These are phyloP conservation scores for Decorospora gaudefroyi DNA, from an alignment of 2,329 filamentous ascomycete genomes.

Conservation along the genomic window DNA sequence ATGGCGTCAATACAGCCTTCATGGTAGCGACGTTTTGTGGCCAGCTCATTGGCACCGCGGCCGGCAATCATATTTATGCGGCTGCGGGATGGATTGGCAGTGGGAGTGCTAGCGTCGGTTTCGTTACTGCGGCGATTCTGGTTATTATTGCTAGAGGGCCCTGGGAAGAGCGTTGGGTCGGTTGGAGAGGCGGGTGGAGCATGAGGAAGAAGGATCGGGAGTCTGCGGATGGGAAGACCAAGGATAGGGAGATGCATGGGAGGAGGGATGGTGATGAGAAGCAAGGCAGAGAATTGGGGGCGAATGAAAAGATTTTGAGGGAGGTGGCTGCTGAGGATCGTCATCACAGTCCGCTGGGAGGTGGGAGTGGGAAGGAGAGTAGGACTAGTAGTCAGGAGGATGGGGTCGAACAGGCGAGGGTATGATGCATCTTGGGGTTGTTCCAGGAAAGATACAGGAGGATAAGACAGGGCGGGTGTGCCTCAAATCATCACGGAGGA, in stretches of 20 bases:
- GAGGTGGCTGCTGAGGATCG: conserved; percentile 41
- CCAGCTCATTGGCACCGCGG: conserved; percentile 68
- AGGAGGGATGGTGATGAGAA: conserved; percentile 25
- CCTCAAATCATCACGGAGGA: no score
- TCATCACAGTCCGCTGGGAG: conserved; percentile 23
- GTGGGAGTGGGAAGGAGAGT: conserved; percentile 9
- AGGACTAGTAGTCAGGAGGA: conserved; percentile 21
- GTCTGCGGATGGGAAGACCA: conserved; percentile 49
- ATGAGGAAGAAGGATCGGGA: conserved; percentile 51
- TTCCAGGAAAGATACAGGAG: no score
- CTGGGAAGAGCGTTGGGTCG: conserved; percentile 62
- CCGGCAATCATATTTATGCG: conserved; percentile 61
- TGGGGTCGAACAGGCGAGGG: conserved; percentile 16
- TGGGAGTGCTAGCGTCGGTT: conserved; percentile 61
- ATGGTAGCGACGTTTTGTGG: conserved; percentile 78
- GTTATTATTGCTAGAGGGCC: conserved; percentile 58
- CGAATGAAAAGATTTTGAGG: conserved; percentile 26
- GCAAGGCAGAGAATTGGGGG: conserved; percentile 24
- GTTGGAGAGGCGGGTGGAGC: conserved; percentile 63
- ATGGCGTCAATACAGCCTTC: conserved; percentile 79
- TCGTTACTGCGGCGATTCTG: conserved; percentile 56
- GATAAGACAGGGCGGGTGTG: no score
- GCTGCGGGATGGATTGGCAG: conserved; percentile 60
- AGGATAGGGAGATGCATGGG: conserved; percentile 20
- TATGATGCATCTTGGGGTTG: conserved; percentile 6